Evolutionary conservation across 495 filamentous ascomycete genomes (phyloP), one percentile per base, ranked within the genome.

Genomic region (Aspergillus incahuasiensis): DNA sequence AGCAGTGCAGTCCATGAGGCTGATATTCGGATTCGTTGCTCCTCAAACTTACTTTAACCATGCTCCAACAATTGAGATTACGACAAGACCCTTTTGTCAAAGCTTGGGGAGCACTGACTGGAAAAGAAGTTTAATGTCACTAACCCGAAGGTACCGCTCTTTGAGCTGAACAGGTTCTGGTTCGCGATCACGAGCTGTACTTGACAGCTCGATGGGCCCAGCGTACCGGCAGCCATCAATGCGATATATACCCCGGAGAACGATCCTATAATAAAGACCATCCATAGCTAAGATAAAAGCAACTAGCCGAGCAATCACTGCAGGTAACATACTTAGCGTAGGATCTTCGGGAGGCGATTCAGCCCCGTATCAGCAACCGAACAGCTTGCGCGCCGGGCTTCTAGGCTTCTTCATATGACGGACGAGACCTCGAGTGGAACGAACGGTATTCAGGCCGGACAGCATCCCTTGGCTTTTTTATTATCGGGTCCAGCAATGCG

Each of bases 121-220:
- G 50, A 39, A 6, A 21, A 48, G 24, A 32, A 25, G 47, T 41
- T 51, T 47, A 60, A 46, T 60, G 52, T 56, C 52, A 48, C 51
- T 58, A 55, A 35, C 19, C 40, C 47, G 51, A 52, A 57, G 51
- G 48, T 58, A 61, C 59, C 59, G 55, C 46, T 57, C 55, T 61
- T 57, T 53, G 59, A 46, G 32, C 38, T 35, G 39, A 43, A 24
- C 45, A 35, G 41, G 41, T 60, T 54, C 52, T 59, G 54, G 54
- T 55, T 59, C 46, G 52, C 19, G 30, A 40, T 39, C 45, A 53
- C 56, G 46, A 51, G 54, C 16, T 47, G 43, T 8, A 15, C 20
- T 45, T 20, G 30, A 51, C 48, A 43, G 45, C 47, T 52, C 35
- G 19, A 38, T 11, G 38, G 24, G 25, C 15, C 39, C 15, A 32